phyloP scores from a whole-genome alignment of 441 rosid genomes.

The Metrosideros polymorpha region DNA sequence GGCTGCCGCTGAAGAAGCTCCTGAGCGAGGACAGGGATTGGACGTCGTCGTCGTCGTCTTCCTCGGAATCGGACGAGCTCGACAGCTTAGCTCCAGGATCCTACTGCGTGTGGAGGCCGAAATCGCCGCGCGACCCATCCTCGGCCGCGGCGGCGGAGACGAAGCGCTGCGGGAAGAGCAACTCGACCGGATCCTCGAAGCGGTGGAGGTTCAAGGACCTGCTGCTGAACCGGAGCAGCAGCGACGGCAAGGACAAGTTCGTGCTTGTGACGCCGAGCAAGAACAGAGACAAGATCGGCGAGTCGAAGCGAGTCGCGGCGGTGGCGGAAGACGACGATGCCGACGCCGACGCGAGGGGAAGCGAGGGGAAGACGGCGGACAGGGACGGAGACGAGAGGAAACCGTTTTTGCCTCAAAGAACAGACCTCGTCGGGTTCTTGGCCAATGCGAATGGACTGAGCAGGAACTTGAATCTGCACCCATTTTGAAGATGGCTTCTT shows the following conservation, averaged over 20 bases:
- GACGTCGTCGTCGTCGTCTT: constrained; percentile 24
- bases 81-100: constrained; percentile 35
- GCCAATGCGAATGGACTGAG: constrained; percentile 31
- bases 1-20: constrained; percentile 37
- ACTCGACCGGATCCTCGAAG: constrained; percentile 56
- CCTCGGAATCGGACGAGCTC: constrained; percentile 53
- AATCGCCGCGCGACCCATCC: background rate
- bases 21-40: constrained; percentile 34
- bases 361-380: constrained; percentile 6
- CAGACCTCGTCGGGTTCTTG: constrained; percentile 40
- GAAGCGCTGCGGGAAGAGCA: constrained; percentile 51
- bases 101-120: constrained; percentile 65
- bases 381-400: constrained; percentile 28
- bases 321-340: background rate
- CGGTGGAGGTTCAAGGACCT: constrained; percentile 54
- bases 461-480: constrained; percentile 28
- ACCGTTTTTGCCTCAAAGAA: constrained; percentile 32
- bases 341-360: background rate
- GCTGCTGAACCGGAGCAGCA: constrained; percentile 45
- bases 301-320: background rate
- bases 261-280: constrained; percentile 25
- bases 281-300: background rate
- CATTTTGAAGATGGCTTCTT: constrained; percentile 20
- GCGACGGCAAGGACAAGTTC: constrained; percentile 45
- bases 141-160: background rate